Percentiles rank a stretch among this genome's conserved stretches.
Evolutionary conservation across 352 stramenopile genomes (phyloP).

Genomic region (Peronospora destructor): DNA sequence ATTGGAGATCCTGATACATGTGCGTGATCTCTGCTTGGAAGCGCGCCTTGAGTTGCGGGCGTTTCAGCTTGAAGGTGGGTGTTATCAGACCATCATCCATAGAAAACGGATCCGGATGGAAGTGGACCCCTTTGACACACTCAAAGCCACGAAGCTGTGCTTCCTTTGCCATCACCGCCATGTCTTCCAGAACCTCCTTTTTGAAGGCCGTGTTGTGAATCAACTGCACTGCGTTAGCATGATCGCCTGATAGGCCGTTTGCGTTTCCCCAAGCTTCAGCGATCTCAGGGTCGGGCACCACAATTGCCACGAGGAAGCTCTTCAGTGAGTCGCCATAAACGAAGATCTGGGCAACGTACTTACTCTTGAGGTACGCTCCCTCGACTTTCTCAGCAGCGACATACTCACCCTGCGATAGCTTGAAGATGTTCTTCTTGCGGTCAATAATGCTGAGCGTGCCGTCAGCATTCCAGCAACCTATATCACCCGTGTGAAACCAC

Average conservation of each 20-base stretch:
- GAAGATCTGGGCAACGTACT: constrained; percentile 93
- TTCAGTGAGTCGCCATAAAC: constrained; percentile 95
- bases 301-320: constrained; percentile 90
- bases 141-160: constrained; percentile 88
- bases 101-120: constrained; percentile 78
- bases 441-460: constrained; percentile 89
- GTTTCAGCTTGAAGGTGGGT: constrained; percentile 93
- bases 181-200: constrained; percentile 58
- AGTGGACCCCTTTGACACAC: constrained; percentile 79
- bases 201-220: constrained; percentile 33
- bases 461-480: constrained; percentile 92
- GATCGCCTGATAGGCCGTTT: constrained; percentile 27
- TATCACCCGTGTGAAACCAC: constrained; percentile 97
- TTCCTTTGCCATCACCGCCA: constrained; percentile 44
- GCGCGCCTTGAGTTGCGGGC: constrained; percentile 44
- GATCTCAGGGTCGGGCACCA: constrained; percentile 79
- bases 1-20: constrained; percentile 26
- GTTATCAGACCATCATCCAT: constrained; percentile 88
- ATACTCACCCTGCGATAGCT: constrained; percentile 94
- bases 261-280: constrained; percentile 44
- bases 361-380: constrained; percentile 88
- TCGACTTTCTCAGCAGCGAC: constrained; percentile 96
- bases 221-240: constrained; percentile 29
- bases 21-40: constrained; percentile 44
- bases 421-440: constrained; percentile 93